Base-by-base conservation (phyloP, 2,329 filamentous ascomycete species). In the Rhinocladiella mackenziei region DNA sequence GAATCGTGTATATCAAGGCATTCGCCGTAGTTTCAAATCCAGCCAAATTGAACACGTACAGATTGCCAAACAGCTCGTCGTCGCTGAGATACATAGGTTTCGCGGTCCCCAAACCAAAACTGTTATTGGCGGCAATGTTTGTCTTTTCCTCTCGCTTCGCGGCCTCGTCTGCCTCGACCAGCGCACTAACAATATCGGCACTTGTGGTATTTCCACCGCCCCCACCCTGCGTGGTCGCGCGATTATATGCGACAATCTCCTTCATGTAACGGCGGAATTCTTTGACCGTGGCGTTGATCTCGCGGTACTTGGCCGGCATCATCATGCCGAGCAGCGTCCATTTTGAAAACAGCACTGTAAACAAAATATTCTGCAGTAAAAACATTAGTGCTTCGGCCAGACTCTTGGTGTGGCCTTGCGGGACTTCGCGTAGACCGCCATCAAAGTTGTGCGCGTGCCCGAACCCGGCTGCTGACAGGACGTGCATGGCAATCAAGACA, bases 1-100 rank as follows among this genome's bases (percentile, higher is more conserved):
- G 55, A 1, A 72, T 55, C 1, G 64, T 58, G 39, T 66, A 74
- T 1, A 65, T 63, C 4, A 75, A 54, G 0, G 67, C 67, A 19
- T 71, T 66, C 1, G 73, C 69, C 0, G 72, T 73, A 0, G 73
- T 75, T 45, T 77, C 73, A 44, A 75, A 71, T 0, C 74, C 74
- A 0, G 74, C 73, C 37, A 76, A 62, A 35, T 70, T 74, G 48
- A 74, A 65, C 1, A 70, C 59, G 39, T 72, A 73, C 34, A 74
- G 58, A 33, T 75, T 75, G 10, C 73, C 71, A 29, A 70, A 69
- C 4, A 77, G 68, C 45, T 77, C 73, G 5, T 39, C 26, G 33
- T 68, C 65, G 1, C 57, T 68, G 22, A 68, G 58, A 8, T 60
- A 53, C 35, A 41, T 48, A 0, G 45, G 42, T 4, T 45, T 54